These are phyloP conservation scores for Aspergillus bridgeri DNA, from an alignment of 495 filamentous ascomycete genomes.

Conservation along the genomic window DNA sequence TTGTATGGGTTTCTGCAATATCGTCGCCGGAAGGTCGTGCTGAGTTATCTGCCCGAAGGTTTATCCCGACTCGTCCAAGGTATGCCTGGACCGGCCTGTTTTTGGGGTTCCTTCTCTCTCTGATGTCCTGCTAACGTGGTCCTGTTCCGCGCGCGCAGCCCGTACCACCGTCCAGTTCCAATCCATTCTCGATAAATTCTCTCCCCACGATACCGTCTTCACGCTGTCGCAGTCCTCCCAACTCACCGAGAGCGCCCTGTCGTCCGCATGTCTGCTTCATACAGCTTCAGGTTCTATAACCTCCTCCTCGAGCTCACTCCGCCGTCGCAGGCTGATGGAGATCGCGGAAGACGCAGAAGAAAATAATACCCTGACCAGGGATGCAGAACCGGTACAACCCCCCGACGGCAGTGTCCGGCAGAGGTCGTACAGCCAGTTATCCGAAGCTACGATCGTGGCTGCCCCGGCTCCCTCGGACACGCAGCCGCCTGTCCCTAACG, in stretches of 20 bases:
- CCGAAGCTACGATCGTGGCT: constrained; percentile 38
- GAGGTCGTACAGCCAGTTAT: constrained; percentile 35
- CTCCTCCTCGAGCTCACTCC: constrained; percentile 79
- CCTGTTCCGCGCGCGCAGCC: constrained; percentile 46
- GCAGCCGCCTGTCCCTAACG: constrained; percentile 16
- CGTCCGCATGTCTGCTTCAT: constrained; percentile 85
- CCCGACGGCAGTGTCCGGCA: constrained; percentile 23
- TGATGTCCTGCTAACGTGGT: constrained; percentile 2
- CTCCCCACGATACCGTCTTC: constrained; percentile 82
- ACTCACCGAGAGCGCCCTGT: constrained; percentile 81
- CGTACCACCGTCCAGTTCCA: constrained; percentile 94
- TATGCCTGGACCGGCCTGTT: constrained; percentile 46
- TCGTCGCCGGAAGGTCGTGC: constrained; percentile 80
- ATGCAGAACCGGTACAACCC: constrained; percentile 33
- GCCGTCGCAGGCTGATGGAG: constrained; percentile 73
- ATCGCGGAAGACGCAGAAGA: constrained; percentile 86
- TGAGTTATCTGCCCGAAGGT: constrained; percentile 89
- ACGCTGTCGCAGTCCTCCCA: constrained; percentile 69
- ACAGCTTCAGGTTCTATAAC: constrained; percentile 82
- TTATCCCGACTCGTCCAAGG: constrained; percentile 89
- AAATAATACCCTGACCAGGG: constrained; percentile 45
- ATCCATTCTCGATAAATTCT: constrained; percentile 78
- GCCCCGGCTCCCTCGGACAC: constrained; percentile 18
- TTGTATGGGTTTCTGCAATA: constrained; percentile 91
- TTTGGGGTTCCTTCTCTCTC: constrained; percentile 7